Evolutionary conservation across 2,329 filamentous ascomycete genomes (phyloP).

Genomic region (Beauveria sp.): DNA sequence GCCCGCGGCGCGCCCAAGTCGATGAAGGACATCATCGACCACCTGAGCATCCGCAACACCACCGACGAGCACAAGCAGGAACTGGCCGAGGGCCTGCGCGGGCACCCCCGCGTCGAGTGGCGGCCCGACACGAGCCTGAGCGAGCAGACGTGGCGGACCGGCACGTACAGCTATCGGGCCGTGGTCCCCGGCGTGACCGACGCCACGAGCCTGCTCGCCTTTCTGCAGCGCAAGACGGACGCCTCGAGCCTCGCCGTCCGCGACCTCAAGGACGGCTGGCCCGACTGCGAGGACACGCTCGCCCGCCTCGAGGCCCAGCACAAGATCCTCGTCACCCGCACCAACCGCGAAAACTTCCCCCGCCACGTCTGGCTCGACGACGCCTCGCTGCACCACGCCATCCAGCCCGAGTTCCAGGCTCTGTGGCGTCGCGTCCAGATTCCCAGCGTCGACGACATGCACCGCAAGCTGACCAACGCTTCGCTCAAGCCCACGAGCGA

Average conservation of each 20-base stretch:
- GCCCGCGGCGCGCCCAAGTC: constrained; percentile 59
- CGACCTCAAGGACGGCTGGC: constrained; percentile 94
- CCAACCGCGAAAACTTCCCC: constrained; percentile 85
- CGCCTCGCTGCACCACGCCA: constrained; percentile 61
- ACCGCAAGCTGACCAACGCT: constrained; percentile 65
- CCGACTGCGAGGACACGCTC: constrained; percentile 71
- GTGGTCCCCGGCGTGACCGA: constrained; percentile 72
- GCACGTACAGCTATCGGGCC: constrained; percentile 77
- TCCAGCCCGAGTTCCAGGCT: constrained; percentile 74
- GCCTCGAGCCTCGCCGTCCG: constrained; percentile 76
- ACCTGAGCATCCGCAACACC: constrained; percentile 63
- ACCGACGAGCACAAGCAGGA: constrained; percentile 53
- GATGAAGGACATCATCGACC: constrained; percentile 70
- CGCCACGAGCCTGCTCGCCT: constrained; percentile 67
- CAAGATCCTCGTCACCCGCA: constrained; percentile 75
- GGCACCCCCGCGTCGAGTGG: constrained; percentile 53
- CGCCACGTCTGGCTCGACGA: constrained; percentile 87
- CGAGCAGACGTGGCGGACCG: constrained; percentile 57
- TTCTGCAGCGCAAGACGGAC: constrained; percentile 74
- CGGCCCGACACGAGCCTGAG: constrained; percentile 50
- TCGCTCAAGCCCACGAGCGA: constrained; percentile 81
- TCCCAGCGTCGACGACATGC: constrained; percentile 68
- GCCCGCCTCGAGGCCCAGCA: constrained; percentile 69
- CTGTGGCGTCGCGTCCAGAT: constrained; percentile 79
- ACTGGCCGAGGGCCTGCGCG: constrained; percentile 61